phyloP scores from a whole-genome alignment of 345 rosid species.

The Bretschneidera sinensis region DNA sequence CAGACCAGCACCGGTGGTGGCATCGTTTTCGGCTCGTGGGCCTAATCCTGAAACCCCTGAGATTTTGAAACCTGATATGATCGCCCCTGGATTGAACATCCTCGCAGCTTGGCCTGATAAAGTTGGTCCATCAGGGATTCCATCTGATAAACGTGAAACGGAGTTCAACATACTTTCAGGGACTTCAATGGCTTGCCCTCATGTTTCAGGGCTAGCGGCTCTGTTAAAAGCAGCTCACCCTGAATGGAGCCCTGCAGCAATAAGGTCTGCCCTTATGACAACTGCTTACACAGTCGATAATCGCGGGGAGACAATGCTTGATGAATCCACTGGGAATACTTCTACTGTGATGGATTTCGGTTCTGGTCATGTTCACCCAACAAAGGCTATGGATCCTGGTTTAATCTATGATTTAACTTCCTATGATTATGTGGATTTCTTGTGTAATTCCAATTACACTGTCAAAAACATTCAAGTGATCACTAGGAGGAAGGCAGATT shows the following conservation, averaged over 20 bases:
- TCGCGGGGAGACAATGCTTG: conserved; percentile 54
- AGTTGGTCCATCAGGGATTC: conserved; percentile 64
- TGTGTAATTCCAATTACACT: conserved; percentile 79
- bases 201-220: conserved; percentile 84
- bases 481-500: conserved; percentile 58
- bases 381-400: conserved; percentile 90
- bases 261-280: conserved; percentile 86
- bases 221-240: conserved; percentile 89
- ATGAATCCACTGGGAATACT: conserved; percentile 73
- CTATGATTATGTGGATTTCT: conserved; percentile 64
- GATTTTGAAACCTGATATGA: conserved; percentile 78
- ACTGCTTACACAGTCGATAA: conserved; percentile 69
- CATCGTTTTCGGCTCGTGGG: conserved; percentile 83
- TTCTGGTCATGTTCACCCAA: conserved; percentile 83
- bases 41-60: conserved; percentile 80
- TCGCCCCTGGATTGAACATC: conserved; percentile 90
- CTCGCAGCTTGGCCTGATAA: conserved; percentile 95
- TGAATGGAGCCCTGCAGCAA: conserved; percentile 81
- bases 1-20: conserved; percentile 86
- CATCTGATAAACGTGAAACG: conserved; percentile 58
- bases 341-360: conserved; percentile 71
- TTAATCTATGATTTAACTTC: conserved; percentile 59
- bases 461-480: conserved; percentile 51
- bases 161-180: conserved; percentile 87
- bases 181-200: conserved; percentile 98